Evolutionary conservation across 169 alveolate species (phyloP), one percentile per base, ranked within the genome.

Genomic region (Pseudocohnilembus persalinus): DNA sequence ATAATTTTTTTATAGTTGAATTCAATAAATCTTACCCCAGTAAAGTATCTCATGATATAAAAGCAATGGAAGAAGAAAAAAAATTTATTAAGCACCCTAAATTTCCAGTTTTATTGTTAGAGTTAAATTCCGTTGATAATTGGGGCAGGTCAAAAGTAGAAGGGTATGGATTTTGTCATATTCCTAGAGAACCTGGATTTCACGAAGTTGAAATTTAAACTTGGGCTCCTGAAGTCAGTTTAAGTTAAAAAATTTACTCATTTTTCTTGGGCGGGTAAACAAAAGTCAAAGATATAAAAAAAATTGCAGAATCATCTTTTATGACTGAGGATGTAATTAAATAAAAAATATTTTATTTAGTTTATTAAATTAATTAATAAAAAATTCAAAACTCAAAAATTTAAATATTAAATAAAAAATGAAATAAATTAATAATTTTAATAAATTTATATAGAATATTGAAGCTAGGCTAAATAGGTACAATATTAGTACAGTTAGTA

Each of bases 251-350:
- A 84, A 87, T 91, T 29, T 92, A 91, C 84, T 90, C 92, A 26
- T 92, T 84, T 88, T 94, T 94, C 88, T 87, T 94, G 26, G 97
- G 97, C 29, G 97, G 97, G 0, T 91, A 94, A 6, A 89, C 92
- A 0, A 88, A 92, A 85, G 88, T 94, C 11, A 88, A 91, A 29
- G 94, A 92, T 73, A 86, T 94, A 27, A 91, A 88, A 29, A 92
- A 92, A 34, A 83, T 94, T 63, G 86, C 90, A n/a, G 88, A 90
- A 81, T 76, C 95, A 11, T 49, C 68, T 11, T 49, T 49, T 49
- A 49, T 20, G 4, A 49, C 68, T 49, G 68, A 49, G 4, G 68
- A 49, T 4, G 68, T 49, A 49, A 65, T 49, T 49, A 49, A 49
- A 49, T 49, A 49, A 4, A 11, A n/a, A n/a, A n/a, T n/a, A n/a